Evolutionary conservation across 257 asterid species (phyloP), one percentile per base, ranked within the genome.

Genomic region (Ilex aquifolium): DNA sequence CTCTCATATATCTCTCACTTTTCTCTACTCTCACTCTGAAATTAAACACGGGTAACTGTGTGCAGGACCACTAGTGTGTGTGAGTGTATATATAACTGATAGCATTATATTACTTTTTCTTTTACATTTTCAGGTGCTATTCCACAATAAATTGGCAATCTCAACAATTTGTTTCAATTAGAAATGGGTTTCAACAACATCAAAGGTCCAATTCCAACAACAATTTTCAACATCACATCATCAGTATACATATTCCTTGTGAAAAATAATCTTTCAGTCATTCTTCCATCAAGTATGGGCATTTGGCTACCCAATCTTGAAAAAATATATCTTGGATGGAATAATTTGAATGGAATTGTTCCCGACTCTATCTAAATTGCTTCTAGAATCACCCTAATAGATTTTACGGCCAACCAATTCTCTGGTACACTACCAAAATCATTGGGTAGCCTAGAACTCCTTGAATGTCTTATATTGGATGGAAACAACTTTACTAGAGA

Each of bases 341-440:
- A n/a, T n/a, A n/a, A n/a, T n/a, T n/a, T n/a, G n/a, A n/a, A n/a
- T n/a, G n/a, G n/a, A n/a, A n/a, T n/a, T n/a, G n/a, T n/a, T 57
- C 70, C 75, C 39, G 30, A 57, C 17, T 69, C 77, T 32, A 64
- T 76, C 53, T 74, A 65, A 1, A 76, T 67, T 59, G 59, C 40
- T 48, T 50, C 78, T 32, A 31, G 17, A 29, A 69, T 73, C 16
- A 32, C 32, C 15, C 6, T 10, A 2, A 15, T 72, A 30, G 65
- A 44, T 13, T 17, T 73, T 64, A 5, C 32, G 11, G 13, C 0
- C 6, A 68, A 58, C 42, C 13, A 44, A 10, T 64, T 72, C 57
- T 67, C n/a, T 27, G 77, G 77, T 39, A 3, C 57, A 31, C 40
- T 72, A 27, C 66, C 77, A 7, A 57, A 53, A 14, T 66, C 77